Base-by-base conservation (phyloP, 1,284 basidiomycete species). In the Pseudozyma sp. region DNA sequence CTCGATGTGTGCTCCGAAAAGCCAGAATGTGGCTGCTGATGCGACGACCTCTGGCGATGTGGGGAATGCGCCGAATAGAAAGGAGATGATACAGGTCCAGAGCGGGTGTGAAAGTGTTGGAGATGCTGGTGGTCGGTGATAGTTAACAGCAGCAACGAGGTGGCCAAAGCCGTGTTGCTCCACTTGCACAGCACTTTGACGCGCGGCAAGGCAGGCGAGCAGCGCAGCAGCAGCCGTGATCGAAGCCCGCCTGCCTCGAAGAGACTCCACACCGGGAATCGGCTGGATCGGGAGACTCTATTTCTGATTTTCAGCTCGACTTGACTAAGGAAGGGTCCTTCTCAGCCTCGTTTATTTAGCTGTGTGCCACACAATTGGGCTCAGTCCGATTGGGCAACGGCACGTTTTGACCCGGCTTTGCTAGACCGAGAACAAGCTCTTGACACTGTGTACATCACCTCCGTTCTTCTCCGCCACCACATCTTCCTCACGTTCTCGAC, bases 401-500 rank as follows among this genome's bases (percentile, higher is more conserved):
- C 67, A 69, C 67, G 61, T 69, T 69, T 64, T 56, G 24, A n/a
- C 40, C 60, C 56, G 47, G 35, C n/a, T 52, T 55, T 42, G 40
- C 62, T 9, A 47, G 7, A 44, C 8, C 24, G 24, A 31, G 30
- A 52, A 45, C 17, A 7, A 33, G 5, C n/a, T 42, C 14, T 35
- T 55, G 40, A n/a, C 14, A 37, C 9, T 14, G 2, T 8, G 35
- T 37, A 8, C 35, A 37, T 37, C 14, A 6, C n/a, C 16, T 16
- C 11, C n/a, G 31, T 29, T 7, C 29, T 47, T 24, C 16, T 13
- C 50, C 19, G 42, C 37, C 53, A 52, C 51, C 59, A 62, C 34
- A 54, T 49, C 48, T 17, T 58, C 33, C 17, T 7, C 9, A n/a
- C 40, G 16, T 16, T 48, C 51, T 48, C 10, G 31, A 43, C 24